Conservation (phyloP, 2,329 filamentous ascomycete genomes). For the Clonostachys chloroleuca region DNA sequence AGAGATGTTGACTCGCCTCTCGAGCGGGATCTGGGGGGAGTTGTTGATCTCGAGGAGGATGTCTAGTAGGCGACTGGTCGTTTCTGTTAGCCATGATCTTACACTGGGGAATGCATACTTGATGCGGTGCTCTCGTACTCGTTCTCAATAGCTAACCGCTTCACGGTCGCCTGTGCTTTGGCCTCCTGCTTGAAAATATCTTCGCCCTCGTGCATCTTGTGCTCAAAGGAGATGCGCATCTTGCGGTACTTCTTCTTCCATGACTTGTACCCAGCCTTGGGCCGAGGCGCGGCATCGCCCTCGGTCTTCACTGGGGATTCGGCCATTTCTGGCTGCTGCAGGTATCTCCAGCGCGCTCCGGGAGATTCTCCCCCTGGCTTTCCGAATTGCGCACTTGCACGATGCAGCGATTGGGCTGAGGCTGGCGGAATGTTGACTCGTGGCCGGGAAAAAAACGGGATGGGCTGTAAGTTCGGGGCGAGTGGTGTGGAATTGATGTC, state of each 20-base stretch:
- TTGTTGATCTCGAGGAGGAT: conserved; percentile 87
- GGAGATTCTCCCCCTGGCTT: no score
- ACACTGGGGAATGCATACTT: conserved; percentile 2
- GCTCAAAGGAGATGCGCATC: conserved; percentile 76
- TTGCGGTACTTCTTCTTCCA: conserved; percentile 95
- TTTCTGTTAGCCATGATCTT: background rate
- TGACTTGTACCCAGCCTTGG: conserved; percentile 54
- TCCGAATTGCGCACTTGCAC: no score
- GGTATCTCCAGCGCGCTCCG: no score
- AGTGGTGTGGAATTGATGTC: no score
- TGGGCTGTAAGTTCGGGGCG: no score
- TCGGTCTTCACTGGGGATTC: conserved; percentile 27
- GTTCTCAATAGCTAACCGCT: conserved; percentile 83
- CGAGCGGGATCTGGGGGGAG: conserved; percentile 69
- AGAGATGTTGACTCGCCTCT: conserved; percentile 70
- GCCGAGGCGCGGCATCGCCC: conserved; percentile 23
- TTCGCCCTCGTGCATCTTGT: conserved; percentile 76
- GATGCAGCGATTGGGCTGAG: no score
- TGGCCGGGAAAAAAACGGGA: no score
- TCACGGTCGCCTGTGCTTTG: conserved; percentile 74
- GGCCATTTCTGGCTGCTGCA: conserved; percentile 16
- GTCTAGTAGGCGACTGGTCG: conserved; percentile 75
- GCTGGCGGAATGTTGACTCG: no score
- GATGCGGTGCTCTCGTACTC: conserved; percentile 57
- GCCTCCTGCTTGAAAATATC: conserved; percentile 77